Conservation (phyloP, 371 early-diverging fungal species). For the Syncephalastrum monosporum region DNA sequence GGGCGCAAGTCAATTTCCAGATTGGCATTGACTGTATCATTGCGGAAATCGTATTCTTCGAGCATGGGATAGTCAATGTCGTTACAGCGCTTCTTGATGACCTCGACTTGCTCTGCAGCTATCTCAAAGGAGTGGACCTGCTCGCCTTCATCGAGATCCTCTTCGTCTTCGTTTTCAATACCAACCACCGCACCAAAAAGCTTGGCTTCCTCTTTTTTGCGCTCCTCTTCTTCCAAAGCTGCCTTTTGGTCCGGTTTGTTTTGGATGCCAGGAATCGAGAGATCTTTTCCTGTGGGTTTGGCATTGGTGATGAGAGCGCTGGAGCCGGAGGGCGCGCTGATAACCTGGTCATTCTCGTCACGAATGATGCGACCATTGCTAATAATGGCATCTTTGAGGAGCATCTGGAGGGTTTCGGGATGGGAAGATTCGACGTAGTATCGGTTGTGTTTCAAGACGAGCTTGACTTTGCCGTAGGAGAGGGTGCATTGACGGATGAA, state of each 20-base stretch:
- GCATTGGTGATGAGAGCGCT: slow-evolving; percentile 30
- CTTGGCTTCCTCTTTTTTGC: slow-evolving; percentile 48
- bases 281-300: slow-evolving; percentile 62
- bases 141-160: slow-evolving; percentile 69
- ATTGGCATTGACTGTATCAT: slow-evolving; percentile 84
- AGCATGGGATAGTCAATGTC: slow-evolving; percentile 97
- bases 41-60: slow-evolving; percentile 99
- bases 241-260: slow-evolving; percentile 36
- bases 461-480: slow-evolving; percentile 97
- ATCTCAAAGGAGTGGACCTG: slow-evolving; percentile 92
- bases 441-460: slow-evolving; percentile 94
- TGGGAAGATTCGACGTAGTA: slow-evolving; percentile 92
- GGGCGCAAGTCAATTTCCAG: slow-evolving; percentile 97
- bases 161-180: slow-evolving; percentile 67
- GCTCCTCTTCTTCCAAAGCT: slow-evolving; percentile 29
- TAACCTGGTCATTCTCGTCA: slow-evolving; percentile 41
- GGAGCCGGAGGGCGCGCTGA: slow-evolving; percentile 30
- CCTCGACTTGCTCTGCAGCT: slow-evolving; percentile 74
- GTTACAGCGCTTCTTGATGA: slow-evolving; percentile 93
- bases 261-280: slow-evolving; percentile 56
- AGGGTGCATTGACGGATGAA: slow-evolving; percentile 91
- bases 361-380: slow-evolving; percentile 63
- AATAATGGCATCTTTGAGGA: slow-evolving; percentile 85
- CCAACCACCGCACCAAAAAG: slow-evolving; percentile 60
- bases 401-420: slow-evolving; percentile 80